A percentile compares a stretch with the other conserved stretches of the same genome.
These are phyloP conservation scores for Kalmusia sp. DNA, from an alignment of 2,329 filamentous ascomycete species.

Conservation along the genomic window DNA sequence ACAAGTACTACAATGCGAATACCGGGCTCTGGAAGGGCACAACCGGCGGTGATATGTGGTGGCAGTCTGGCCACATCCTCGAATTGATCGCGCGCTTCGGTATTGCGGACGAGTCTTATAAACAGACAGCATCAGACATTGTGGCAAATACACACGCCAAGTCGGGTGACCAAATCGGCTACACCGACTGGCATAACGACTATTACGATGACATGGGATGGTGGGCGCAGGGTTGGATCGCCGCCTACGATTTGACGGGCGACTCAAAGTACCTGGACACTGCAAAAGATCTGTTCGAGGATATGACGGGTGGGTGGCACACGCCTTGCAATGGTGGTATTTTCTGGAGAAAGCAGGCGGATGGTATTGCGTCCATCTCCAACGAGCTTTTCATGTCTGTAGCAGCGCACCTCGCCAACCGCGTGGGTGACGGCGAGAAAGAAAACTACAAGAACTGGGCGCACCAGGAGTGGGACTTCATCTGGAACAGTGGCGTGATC, in stretches of 20 bases:
- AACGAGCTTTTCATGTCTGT: constrained; percentile 66
- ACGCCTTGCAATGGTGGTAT: constrained; percentile 60
- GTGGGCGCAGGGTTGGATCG: constrained; percentile 68
- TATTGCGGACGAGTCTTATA: constrained; percentile 34
- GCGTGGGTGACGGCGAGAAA: constrained; percentile 48
- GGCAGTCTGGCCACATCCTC: constrained; percentile 47
- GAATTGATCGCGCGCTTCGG: constrained; percentile 43
- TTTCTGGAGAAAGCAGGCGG: constrained; percentile 63
- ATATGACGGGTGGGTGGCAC: constrained; percentile 60
- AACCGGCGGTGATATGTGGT: constrained; percentile 39
- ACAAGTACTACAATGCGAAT: constrained; percentile 41
- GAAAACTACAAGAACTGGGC: constrained; percentile 58
- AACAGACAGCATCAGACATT: constrained; percentile 34
- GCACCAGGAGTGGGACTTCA: constrained; percentile 61
- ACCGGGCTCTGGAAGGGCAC: constrained; percentile 42
- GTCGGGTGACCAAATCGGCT: constrained; percentile 32
- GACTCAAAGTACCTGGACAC: constrained; percentile 61
- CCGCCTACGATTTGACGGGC: constrained; percentile 62
- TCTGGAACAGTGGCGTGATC: constrained; percentile 58
- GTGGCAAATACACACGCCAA: constrained; percentile 44
- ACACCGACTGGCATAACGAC: constrained; percentile 55
- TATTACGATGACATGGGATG: constrained; percentile 69
- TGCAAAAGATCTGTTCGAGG: constrained; percentile 62
- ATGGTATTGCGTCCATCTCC: constrained; percentile 62
- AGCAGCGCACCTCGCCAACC: constrained; percentile 61